phyloP scores from a whole-genome alignment of 441 rosid species.

The Biscutella laevigata region DNA sequence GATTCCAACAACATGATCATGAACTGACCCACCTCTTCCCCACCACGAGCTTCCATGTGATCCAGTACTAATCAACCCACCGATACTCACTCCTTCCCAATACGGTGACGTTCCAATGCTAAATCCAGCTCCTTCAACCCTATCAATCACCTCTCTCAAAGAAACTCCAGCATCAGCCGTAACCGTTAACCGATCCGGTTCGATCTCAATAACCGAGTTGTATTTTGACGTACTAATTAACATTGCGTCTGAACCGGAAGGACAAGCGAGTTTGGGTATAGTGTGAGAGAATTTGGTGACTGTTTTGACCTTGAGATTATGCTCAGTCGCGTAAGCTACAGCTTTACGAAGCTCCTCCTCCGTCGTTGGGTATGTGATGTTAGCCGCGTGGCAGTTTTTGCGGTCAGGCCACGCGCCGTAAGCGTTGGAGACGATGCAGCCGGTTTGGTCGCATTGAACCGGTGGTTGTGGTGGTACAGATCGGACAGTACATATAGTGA shows the following conservation, averaged over 20 bases:
- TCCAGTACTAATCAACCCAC: conserved; percentile 70
- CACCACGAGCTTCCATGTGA: conserved; percentile 92
- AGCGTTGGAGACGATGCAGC: conserved; percentile 60
- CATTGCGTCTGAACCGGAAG: conserved; percentile 35
- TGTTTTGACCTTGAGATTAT: conserved; percentile 52
- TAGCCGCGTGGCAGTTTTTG: conserved; percentile 37
- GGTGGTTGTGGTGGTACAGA: conserved; percentile 55
- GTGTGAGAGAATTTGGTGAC: conserved; percentile 67
- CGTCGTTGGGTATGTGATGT: conserved; percentile 48
- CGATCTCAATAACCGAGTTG: conserved; percentile 37
- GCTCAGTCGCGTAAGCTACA: conserved; percentile 48
- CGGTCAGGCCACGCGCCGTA: conserved; percentile 76
- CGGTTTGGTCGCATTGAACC: conserved; percentile 40
- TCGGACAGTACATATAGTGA: conserved; percentile 10
- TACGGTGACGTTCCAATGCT: conserved; percentile 70
- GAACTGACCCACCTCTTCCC: conserved; percentile 80
- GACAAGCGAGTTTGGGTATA: conserved; percentile 76
- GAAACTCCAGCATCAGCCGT: conserved; percentile 65
- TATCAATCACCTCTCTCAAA: conserved; percentile 48
- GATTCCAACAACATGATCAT: conserved; percentile 71
- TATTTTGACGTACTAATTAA: conserved; percentile 56
- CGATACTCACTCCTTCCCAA: conserved; percentile 86
- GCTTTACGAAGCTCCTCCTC: conserved; percentile 56
- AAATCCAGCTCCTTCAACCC: conserved; percentile 52
- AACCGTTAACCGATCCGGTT: conserved; percentile 34